Evolutionary conservation across 2,329 filamentous ascomycete genomes (phyloP).

Genomic region (Helotiales sp.): DNA sequence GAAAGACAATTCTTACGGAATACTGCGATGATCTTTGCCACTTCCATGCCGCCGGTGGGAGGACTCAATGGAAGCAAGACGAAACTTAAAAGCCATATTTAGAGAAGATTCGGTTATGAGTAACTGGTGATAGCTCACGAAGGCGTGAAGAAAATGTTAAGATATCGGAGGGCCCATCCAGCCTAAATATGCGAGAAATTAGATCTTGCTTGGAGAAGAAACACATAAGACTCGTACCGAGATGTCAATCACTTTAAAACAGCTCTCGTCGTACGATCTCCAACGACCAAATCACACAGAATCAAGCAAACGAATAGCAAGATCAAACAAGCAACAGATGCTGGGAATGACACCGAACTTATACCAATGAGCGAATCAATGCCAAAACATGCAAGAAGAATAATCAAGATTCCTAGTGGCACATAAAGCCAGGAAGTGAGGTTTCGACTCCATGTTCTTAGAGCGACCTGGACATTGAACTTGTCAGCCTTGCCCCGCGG

Average conservation of each 20-base stretch:
- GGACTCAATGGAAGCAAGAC: constrained; percentile 62
- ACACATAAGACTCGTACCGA: constrained; percentile 49
- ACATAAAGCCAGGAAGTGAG: constrained; percentile 56
- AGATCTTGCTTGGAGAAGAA: neutral
- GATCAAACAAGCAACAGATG: constrained; percentile 63
- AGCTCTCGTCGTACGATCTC: constrained; percentile 53
- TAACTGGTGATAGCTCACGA: constrained; percentile 41
- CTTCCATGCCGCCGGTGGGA: constrained; percentile 57
- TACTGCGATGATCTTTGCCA: constrained; percentile 63
- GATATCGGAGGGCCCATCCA: constrained; percentile 62
- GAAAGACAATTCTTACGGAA: constrained; percentile 52
- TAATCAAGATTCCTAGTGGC: constrained; percentile 49
- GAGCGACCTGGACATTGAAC: constrained; percentile 35
- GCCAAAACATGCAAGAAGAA: constrained; percentile 49
- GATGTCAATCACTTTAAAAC: constrained; percentile 57
- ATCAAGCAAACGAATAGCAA: constrained; percentile 58
- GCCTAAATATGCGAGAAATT: constrained; percentile 46
- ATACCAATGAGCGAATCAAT: constrained; percentile 49
- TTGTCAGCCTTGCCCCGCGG: constrained; percentile 28
- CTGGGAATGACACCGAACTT: constrained; percentile 59
- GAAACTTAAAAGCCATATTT: constrained; percentile 46
- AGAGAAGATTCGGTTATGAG: neutral
- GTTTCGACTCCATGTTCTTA: constrained; percentile 41
- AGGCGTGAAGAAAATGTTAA: constrained; percentile 63
- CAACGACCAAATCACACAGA: constrained; percentile 52